Base-by-base conservation (phyloP, 768 basidiomycete genomes). In the Rhizopogon vulgaris region DNA sequence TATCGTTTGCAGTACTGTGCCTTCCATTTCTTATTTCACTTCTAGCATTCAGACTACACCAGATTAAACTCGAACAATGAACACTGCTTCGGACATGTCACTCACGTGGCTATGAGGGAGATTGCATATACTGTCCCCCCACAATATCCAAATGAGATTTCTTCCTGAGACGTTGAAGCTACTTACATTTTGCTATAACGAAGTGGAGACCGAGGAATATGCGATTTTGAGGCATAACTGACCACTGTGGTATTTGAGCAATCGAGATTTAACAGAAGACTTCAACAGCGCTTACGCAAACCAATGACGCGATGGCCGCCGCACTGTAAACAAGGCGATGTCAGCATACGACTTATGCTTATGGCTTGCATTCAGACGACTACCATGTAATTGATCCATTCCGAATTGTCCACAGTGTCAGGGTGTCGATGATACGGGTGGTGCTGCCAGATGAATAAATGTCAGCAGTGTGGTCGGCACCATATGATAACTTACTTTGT, bases 401-500 rank as follows among this genome's bases (percentile, higher is more conserved):
- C 45, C 63, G 53, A 6, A 63, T 36, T 1, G 58, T 60, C 56
- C 59, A 63, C 14, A 63, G 22, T 3, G 54, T 58, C 30, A 63
- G 52, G 27, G 40, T 39, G 40, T 63, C 62, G 14, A 63, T 48
- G 22, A 63, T 60, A 18, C 51, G 61, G 36, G 55, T 55, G 12
- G 62, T 63, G 18, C 58, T 65, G 25, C 28, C 39, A 49, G 12
- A 17, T 36, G 10, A 27, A 32, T 43, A 15, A 25, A 37, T 22
- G 9, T 12, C 46, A 50, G 51, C 3, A 24, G 9, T 30, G 27
- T 17, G 18, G 9, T 15, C 14, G 36, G 36, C 8, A 9, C 6
- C n/a, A 24, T 24, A 25, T 7, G 10, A 39, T 4, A 58, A 50
- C 60, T 18, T 43, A 74, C 75, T 65, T 68, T 40, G 71, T 60